A percentile compares a stretch with the other conserved stretches of the same genome.
phyloP scores from a whole-genome alignment of 2,329 filamentous ascomycete genomes.

The Neocatenulostroma microsporum region DNA sequence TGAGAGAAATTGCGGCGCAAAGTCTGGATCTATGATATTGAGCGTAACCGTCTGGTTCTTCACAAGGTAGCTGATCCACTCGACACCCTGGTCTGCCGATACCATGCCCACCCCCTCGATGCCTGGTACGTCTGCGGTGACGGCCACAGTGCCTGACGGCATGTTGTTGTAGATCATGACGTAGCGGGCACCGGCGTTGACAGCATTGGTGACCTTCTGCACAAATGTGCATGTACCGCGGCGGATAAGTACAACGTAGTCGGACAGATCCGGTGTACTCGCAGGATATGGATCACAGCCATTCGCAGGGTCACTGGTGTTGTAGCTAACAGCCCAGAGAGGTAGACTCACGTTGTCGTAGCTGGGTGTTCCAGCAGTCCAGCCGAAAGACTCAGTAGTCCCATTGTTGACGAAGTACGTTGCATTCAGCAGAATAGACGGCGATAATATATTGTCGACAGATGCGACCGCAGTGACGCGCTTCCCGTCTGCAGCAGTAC shows the following conservation, averaged over 20 bases:
- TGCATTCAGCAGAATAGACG: constrained; percentile 28
- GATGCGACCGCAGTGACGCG: constrained; percentile 42
- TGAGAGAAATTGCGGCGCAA: constrained; percentile 10
- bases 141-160: constrained; percentile 12
- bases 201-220: constrained; percentile 48
- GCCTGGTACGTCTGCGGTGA: constrained; percentile 13
- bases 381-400: constrained; percentile 30
- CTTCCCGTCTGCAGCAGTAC: constrained; percentile 35
- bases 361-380: constrained; percentile 29
- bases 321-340: constrained; percentile 36
- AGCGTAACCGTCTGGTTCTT: constrained; percentile 14
- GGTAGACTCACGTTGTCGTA: constrained; percentile 30
- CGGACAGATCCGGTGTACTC: constrained; percentile 50
- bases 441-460: constrained; percentile 32
- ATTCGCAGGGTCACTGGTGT: constrained; percentile 43
- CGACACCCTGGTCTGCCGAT: constrained; percentile 18
- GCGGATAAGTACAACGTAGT: constrained; percentile 52
- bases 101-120: constrained; percentile 19
- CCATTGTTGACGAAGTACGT: constrained; percentile 27
- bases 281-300: constrained; percentile 48
- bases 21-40: constrained; percentile 18
- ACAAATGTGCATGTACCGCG: constrained; percentile 52
- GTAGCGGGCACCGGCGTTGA: constrained; percentile 51
- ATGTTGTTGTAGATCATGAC: constrained; percentile 54
- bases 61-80: constrained; percentile 14